Evolutionary conservation across 805 yeast genomes (phyloP).

Genomic region (Torulaspora microellipsoides): DNA sequence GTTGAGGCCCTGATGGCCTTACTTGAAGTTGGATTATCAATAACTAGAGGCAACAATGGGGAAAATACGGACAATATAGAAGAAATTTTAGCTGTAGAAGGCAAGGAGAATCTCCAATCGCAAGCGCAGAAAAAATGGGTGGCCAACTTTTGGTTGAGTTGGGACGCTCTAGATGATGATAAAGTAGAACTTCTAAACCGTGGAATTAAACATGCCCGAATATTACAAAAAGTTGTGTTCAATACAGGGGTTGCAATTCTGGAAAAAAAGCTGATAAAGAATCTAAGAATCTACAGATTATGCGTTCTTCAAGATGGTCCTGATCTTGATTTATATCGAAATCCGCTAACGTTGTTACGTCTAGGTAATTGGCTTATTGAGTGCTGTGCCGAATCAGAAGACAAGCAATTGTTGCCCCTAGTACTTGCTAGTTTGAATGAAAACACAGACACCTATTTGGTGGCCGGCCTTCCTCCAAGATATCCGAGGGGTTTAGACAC

Average conservation of each 20-base stretch:
- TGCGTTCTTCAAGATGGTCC: constrained; percentile 90
- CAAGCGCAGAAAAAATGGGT: constrained; percentile 64
- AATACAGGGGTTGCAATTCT: constrained; percentile 84
- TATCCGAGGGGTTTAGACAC: constrained; percentile 50
- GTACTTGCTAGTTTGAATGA: constrained; percentile 81
- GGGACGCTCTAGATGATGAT: constrained; percentile 55
- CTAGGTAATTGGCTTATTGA: constrained; percentile 90
- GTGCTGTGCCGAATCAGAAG: constrained; percentile 76
- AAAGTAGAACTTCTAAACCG: constrained; percentile 33
- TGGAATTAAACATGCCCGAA: constrained; percentile 82
- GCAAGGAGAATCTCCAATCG: constrained; percentile 30
- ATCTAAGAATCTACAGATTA: constrained; percentile 72
- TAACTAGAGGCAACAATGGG: constrained; percentile 25
- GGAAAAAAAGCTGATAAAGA: constrained; percentile 75
- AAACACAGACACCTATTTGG: constrained; percentile 70
- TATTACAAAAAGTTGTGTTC: constrained; percentile 76
- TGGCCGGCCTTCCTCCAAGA: constrained; percentile 84
- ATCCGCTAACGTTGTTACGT: constrained; percentile 80
- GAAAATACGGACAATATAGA: constrained; percentile 28
- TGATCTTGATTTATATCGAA: constrained; percentile 68
- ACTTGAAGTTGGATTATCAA: constrained; percentile 58
- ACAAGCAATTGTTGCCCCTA: constrained; percentile 61
- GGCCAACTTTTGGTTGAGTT: constrained; percentile 62
- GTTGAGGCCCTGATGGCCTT: constrained; percentile 85
- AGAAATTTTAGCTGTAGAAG: constrained; percentile 29